These are phyloP conservation scores for Myxozyma mucilagina DNA, from an alignment of 805 yeast genomes.

Conservation along the genomic window DNA sequence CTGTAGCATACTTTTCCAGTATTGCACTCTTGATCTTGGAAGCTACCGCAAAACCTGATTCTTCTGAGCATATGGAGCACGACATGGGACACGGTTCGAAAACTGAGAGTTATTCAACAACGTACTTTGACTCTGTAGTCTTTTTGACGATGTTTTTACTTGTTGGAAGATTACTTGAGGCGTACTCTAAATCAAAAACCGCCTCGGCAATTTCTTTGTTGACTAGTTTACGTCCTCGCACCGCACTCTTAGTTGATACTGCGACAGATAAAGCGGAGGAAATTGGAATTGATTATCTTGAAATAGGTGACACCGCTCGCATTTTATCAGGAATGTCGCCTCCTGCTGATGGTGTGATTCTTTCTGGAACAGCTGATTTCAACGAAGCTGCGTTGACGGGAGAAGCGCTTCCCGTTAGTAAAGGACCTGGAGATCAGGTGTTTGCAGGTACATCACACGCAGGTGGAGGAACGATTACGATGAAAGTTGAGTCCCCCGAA, in stretches of 20 bases:
- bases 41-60: constrained; percentile 38
- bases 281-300: constrained; percentile 49
- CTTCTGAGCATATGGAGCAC: constrained; percentile 6
- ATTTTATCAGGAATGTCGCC: constrained; percentile 44
- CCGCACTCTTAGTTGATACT: constrained; percentile 49
- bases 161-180: constrained; percentile 68
- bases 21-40: constrained; percentile 55
- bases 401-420: constrained; percentile 63
- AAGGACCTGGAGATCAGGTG: constrained; percentile 60
- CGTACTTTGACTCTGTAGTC: constrained; percentile 78
- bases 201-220: constrained; percentile 62
- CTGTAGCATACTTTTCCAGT: constrained; percentile 70
- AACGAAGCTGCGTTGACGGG: constrained; percentile 93
- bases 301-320: constrained; percentile 79
- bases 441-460: constrained; percentile 72
- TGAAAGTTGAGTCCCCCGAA: constrained; percentile 57
- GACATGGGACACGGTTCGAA: not conserved
- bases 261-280: constrained; percentile 29
- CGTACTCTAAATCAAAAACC: constrained; percentile 65
- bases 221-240: constrained; percentile 51
- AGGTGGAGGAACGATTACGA: constrained; percentile 56
- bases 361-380: constrained; percentile 72
- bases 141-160: constrained; percentile 70
- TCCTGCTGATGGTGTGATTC: constrained; percentile 78
- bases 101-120: constrained; percentile 53